phyloP scores from a whole-genome alignment of 2,329 filamentous ascomycete species.

The Aspergillus alliaceus region DNA sequence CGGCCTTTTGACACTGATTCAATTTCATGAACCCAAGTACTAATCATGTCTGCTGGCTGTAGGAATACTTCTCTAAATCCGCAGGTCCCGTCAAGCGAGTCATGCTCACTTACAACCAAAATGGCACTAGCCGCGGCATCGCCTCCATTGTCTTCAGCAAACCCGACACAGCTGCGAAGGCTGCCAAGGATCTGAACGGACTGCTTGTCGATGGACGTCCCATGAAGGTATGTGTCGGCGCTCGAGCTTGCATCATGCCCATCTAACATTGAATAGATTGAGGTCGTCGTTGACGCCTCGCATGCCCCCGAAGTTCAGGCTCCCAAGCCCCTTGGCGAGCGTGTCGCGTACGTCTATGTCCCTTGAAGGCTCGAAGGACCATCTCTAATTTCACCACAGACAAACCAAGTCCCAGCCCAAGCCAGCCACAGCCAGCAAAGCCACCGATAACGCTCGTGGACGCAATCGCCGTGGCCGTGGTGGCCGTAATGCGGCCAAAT shows the following conservation, averaged over 20 bases:
- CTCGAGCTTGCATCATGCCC: no score
- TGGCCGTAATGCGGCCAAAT: conserved; percentile 58
- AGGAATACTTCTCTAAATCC: conserved; percentile 94
- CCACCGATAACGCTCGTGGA: conserved; percentile 51
- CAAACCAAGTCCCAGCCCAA: conserved; percentile 75
- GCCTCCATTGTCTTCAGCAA: conserved; percentile 86
- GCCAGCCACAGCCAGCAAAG: conserved; percentile 74
- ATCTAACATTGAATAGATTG: conserved; percentile 60
- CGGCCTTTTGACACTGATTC: conserved; percentile 19
- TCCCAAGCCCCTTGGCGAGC: conserved; percentile 78
- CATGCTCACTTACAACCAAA: conserved; percentile 88
- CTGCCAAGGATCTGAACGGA: conserved; percentile 80
- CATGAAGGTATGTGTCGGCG: conserved; percentile 70
- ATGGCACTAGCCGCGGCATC: conserved; percentile 86
- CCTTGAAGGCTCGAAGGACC: not conserved
- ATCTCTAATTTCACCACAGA: conserved; percentile 32
- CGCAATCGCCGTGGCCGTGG: conserved; percentile 46
- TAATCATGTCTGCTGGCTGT: conserved; percentile 53
- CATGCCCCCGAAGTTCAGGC: conserved; percentile 66
- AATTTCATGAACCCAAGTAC: conserved; percentile 38
- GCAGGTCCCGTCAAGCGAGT: conserved; percentile 90
- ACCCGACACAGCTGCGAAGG: conserved; percentile 78
- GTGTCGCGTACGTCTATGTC: conserved; percentile 63
- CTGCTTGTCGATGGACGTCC: conserved; percentile 85
- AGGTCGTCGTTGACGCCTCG: conserved; percentile 81